Percentiles rank a stretch among this genome's conserved stretches.
phyloP scores from a whole-genome alignment of 2,329 filamentous ascomycete species.

The Colletotrichum kahawae region DNA sequence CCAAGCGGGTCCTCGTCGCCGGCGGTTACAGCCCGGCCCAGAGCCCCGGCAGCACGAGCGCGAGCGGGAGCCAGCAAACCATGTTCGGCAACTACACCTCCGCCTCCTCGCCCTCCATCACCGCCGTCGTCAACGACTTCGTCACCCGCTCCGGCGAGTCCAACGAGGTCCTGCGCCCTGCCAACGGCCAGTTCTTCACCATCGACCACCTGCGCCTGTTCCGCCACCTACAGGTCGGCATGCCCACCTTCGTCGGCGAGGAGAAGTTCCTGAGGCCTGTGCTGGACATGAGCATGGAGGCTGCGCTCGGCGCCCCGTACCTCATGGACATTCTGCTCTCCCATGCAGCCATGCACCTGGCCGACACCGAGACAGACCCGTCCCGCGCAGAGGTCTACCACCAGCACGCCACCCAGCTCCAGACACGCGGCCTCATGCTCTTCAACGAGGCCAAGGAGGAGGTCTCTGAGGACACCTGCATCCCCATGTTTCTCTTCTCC shows the following conservation, averaged over 20 bases:
- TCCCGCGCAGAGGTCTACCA: slow-evolving; percentile 25
- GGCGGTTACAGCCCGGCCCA: neutral
- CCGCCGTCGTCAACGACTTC: slow-evolving; percentile 4
- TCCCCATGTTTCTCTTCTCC: slow-evolving; percentile 51
- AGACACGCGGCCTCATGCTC: slow-evolving; percentile 31
- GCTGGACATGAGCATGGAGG: slow-evolving; percentile 34
- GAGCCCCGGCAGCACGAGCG: neutral
- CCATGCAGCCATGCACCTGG: slow-evolving; percentile 41
- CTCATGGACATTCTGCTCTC: slow-evolving; percentile 42
- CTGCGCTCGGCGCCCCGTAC: slow-evolving; percentile 37
- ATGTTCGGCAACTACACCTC: neutral
- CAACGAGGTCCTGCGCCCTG: neutral
- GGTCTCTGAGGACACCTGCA: slow-evolving; percentile 32
- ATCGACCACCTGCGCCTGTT: slow-evolving; percentile 45
- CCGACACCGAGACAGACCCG: slow-evolving; percentile 25
- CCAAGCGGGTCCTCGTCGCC: neutral
- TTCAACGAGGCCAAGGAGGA: slow-evolving; percentile 32
- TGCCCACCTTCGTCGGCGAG: slow-evolving; percentile 26
- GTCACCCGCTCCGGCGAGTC: neutral
- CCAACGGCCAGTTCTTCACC: slow-evolving; percentile 32
- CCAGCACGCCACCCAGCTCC: slow-evolving; percentile 34
- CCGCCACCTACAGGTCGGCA: slow-evolving; percentile 34
- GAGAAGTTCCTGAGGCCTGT: slow-evolving; percentile 24
- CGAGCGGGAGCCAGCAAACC: neutral
- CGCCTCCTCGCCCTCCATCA: neutral